Evolutionary conservation across 371 early-diverging fungal genomes (phyloP).

Genomic region (Rhizopus delemar): DNA sequence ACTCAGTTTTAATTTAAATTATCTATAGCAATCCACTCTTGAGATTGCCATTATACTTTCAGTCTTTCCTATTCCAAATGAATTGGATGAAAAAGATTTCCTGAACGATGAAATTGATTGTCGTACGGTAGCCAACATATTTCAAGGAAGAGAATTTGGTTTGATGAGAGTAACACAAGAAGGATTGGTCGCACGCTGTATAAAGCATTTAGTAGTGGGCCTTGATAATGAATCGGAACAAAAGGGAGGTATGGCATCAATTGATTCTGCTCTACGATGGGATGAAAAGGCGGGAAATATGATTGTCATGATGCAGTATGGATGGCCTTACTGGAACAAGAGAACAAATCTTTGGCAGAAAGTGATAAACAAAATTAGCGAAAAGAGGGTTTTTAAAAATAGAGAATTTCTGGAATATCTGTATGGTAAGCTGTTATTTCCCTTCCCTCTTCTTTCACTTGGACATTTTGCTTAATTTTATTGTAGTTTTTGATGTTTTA

Average conservation of each 20-base stretch:
- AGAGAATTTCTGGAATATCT: constrained; percentile 48
- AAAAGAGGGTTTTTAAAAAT: constrained; percentile 45
- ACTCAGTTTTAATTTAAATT: no score
- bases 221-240: constrained; percentile 49
- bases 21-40: constrained; percentile 44
- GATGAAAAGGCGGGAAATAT: constrained; percentile 52
- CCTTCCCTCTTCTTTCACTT: background rate
- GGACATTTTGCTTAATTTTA: background rate
- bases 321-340: constrained; percentile 55
- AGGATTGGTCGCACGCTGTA: constrained; percentile 49
- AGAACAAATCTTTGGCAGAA: constrained; percentile 46
- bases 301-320: constrained; percentile 55
- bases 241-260: constrained; percentile 47
- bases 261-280: constrained; percentile 52
- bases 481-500: constrained; percentile 41
- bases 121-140: constrained; percentile 35
- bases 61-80: constrained; percentile 48
- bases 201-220: constrained; percentile 51
- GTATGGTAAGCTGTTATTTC: constrained; percentile 31
- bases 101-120: constrained; percentile 44
- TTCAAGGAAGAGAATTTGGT: constrained; percentile 49
- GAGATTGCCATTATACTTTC: constrained; percentile 54
- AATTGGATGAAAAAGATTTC: constrained; percentile 43
- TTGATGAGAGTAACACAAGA: constrained; percentile 52
- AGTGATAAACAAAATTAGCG: constrained; percentile 41